Evolutionary conservation across 345 rosid species (phyloP).

Genomic region (Populus davidiana): DNA sequence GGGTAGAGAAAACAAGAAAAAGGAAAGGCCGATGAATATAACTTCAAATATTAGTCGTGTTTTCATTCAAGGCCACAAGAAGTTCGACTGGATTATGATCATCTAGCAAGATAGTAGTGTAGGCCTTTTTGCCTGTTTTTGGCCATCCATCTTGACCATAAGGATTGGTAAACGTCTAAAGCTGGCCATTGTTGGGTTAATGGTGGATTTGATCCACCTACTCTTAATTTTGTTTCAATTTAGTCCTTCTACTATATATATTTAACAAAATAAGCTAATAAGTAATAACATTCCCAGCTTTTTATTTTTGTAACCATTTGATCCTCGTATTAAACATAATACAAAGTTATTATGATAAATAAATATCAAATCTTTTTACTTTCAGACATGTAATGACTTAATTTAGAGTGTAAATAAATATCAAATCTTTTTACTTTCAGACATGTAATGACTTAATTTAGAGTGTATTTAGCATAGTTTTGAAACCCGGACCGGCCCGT

Average conservation of each 20-base stretch:
- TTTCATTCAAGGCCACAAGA: constrained; percentile 15
- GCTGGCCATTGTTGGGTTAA: neutral
- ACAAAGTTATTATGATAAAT: no score
- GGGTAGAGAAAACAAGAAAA: neutral
- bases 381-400: no score
- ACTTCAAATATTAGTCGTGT: neutral
- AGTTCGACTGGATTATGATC: neutral
- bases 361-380: no score
- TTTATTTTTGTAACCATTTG: no score
- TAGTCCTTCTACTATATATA: neutral
- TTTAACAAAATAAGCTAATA: no score
- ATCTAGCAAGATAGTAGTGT: neutral
- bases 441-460: no score
- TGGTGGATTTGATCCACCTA: neutral
- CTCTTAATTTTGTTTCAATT: neutral
- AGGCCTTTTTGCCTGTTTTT: neutral
- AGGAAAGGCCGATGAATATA: neutral
- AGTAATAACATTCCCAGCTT: neutral
- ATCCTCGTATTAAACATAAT: no score
- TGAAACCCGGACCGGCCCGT: no score
- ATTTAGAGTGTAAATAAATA: no score
- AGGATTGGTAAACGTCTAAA: neutral
- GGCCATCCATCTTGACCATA: neutral
- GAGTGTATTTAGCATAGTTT: no score
- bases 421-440: no score